Base-by-base conservation (phyloP, 1,284 basidiomycete genomes). In the Cryptococcus maquisensis region DNA sequence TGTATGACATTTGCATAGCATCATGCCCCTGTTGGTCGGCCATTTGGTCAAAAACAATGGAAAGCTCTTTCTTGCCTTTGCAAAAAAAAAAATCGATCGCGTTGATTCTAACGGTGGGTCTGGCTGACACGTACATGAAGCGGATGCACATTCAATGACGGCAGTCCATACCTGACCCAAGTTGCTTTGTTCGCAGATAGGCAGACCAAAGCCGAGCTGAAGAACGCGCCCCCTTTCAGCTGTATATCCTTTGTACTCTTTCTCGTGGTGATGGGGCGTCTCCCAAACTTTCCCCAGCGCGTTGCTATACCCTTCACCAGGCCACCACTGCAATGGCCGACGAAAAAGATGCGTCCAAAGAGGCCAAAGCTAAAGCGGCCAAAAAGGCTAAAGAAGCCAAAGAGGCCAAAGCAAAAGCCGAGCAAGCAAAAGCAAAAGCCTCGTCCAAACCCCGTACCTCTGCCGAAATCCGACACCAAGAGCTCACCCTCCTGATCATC, bases 401-500 rank as follows among this genome's bases (percentile, higher is more conserved):
- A 40, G 16, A 40, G 7, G 16, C 3, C 7, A 44, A 44, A 28
- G 18, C 20, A 18, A 44, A 26, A 24, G 18, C 43, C 43, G 20
- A 40, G 39, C 16, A 44, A 44, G 15, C 43, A 3, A 16, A 23
- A 23, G 23, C 43, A n/a, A 21, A 13, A n/a, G 24, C 15, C 9
- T 37, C 46, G 6, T 46, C 51, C 4, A 44, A 50, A 37, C 23
- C 51, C 6, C 23, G 26, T 7, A 49, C 54, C 13, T 18, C 42
- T 10, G 49, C 38, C 20, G 20, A 55, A 23, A 36, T 54, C n/a
- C 51, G 42, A 8, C n/a, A 43, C 6, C 28, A 37, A 20, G 58
- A 60, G 39, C 32, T 36, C 23, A 16, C 32, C 26, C 41, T 18
- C 16, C 53, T 51, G 13, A 21, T 52, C 10, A 7, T 41, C 3